These are phyloP conservation scores for Dendrobium nobile DNA, from an alignment of 106 monocot species.

Conservation along the genomic window DNA sequence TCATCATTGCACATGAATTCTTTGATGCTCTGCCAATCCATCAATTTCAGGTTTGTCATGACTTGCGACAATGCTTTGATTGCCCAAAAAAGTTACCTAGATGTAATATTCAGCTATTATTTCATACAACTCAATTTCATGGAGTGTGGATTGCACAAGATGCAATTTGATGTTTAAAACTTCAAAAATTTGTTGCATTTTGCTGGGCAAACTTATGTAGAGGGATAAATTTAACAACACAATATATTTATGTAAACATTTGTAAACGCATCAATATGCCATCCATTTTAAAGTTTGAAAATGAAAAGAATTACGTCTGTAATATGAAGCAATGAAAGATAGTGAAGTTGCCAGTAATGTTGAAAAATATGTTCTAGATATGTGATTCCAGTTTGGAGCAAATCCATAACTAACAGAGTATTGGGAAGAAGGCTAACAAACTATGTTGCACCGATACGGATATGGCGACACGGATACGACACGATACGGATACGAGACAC, in stretches of 20 bases:
- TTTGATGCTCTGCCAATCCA: conserved; percentile 92
- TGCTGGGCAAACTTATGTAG: background rate
- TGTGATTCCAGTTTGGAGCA: background rate
- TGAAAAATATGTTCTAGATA: background rate
- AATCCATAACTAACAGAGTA: background rate
- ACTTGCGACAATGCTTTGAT: background rate
- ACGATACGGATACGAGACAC: too few species aligned
- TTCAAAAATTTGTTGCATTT: background rate
- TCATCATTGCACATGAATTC: conserved; percentile 97
- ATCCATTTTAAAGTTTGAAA: background rate
- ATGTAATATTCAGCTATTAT: background rate
- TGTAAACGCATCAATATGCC: background rate
- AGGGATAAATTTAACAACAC: background rate
- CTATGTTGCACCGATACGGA: too few species aligned
- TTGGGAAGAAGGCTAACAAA: too few species aligned
- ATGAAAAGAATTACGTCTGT: background rate
- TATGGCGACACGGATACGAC: too few species aligned
- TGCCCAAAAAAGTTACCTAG: background rate
- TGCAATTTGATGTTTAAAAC: background rate
- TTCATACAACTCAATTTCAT: background rate
- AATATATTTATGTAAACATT: background rate
- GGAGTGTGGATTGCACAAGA: background rate
- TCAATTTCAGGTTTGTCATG: conserved; percentile 86
- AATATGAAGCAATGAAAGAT: background rate
- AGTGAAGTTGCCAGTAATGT: background rate